Percentiles rank a stretch among this genome's conserved stretches.
phyloP scores from a whole-genome alignment of 495 filamentous ascomycete genomes.

The Halenospora varia region DNA sequence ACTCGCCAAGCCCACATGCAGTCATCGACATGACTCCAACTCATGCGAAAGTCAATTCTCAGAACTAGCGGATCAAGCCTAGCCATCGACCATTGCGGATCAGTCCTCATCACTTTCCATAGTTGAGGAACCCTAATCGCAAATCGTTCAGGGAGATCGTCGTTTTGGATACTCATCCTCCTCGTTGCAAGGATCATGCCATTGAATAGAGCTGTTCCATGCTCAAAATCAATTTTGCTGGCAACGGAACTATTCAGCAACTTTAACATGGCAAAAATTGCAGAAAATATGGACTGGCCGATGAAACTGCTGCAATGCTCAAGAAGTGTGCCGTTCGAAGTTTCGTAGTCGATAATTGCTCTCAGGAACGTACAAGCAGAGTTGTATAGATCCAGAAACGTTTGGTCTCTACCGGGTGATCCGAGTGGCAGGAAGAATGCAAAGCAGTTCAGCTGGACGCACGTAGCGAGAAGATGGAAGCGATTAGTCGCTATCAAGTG shows the following conservation, averaged over 20 bases:
- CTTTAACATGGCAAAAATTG: slow-evolving; percentile 75
- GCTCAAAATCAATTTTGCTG: slow-evolving; percentile 61
- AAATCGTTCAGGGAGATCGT: slow-evolving; percentile 75
- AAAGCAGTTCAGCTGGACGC: slow-evolving; percentile 73
- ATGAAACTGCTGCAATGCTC: slow-evolving; percentile 75
- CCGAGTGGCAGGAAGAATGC: slow-evolving; percentile 78
- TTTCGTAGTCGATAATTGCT: slow-evolving; percentile 52
- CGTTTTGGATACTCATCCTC: slow-evolving; percentile 66
- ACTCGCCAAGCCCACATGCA: slow-evolving; percentile 89
- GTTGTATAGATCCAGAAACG: slow-evolving; percentile 68
- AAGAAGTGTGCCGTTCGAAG: slow-evolving; percentile 40
- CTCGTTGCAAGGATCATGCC: slow-evolving; percentile 68
- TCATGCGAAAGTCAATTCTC: slow-evolving; percentile 80
- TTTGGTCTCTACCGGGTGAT: slow-evolving; percentile 63
- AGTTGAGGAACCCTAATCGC: slow-evolving; percentile 83
- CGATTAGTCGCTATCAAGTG: no score
- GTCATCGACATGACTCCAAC: slow-evolving; percentile 84
- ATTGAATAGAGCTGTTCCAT: slow-evolving; percentile 70
- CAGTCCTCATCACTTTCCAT: slow-evolving; percentile 51
- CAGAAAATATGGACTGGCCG: slow-evolving; percentile 83
- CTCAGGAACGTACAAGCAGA: slow-evolving; percentile 72
- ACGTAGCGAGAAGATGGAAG: slow-evolving; percentile 54
- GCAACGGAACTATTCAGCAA: slow-evolving; percentile 79
- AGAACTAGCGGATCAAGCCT: slow-evolving; percentile 66
- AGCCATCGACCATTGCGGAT: slow-evolving; percentile 18